phyloP scores from a whole-genome alignment of 495 filamentous ascomycete genomes.

The Cairneyella variabilis region DNA sequence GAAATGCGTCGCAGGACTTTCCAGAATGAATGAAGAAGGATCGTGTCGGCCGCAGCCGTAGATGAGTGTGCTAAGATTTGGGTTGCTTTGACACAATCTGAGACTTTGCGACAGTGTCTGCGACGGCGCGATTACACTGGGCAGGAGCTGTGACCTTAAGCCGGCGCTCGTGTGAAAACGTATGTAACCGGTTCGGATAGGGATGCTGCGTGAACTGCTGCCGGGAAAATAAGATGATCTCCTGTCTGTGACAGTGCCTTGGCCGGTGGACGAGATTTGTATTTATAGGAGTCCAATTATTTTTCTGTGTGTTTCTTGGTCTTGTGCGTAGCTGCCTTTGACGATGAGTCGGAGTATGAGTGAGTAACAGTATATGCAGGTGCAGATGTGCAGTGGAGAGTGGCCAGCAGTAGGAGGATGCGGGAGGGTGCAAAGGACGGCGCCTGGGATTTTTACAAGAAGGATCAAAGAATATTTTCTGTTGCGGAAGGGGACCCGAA shows the following conservation, averaged over 20 bases:
- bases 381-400: slow-evolving; percentile 1
- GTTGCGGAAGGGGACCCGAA: slow-evolving; percentile 14
- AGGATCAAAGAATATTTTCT: slow-evolving; percentile 9
- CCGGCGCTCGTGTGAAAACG: slow-evolving; percentile 6
- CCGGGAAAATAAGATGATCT: slow-evolving; percentile 12
- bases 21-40: background rate
- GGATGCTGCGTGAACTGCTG: slow-evolving; percentile 25
- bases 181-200: slow-evolving; percentile 18
- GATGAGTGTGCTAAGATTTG: slow-evolving; percentile 12
- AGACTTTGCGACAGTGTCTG: slow-evolving; percentile 24
- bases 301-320: background rate
- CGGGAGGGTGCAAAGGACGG: slow-evolving; percentile 3
- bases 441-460: background rate
- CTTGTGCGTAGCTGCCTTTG: background rate
- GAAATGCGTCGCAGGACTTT: background rate
- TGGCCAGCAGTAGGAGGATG: slow-evolving; percentile 8
- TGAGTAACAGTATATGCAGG: slow-evolving; percentile 13
- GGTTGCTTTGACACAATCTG: slow-evolving; percentile 20
- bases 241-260: background rate
- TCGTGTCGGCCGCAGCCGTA: slow-evolving; percentile 1
- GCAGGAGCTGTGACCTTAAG: slow-evolving; percentile 20
- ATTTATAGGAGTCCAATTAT: background rate
- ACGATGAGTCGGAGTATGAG: background rate
- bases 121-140: slow-evolving; percentile 19
- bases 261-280: background rate